Evolutionary conservation across 345 rosid genomes (phyloP), one percentile per base, ranked within the genome.

Genomic region (Excoecaria agallocha): DNA sequence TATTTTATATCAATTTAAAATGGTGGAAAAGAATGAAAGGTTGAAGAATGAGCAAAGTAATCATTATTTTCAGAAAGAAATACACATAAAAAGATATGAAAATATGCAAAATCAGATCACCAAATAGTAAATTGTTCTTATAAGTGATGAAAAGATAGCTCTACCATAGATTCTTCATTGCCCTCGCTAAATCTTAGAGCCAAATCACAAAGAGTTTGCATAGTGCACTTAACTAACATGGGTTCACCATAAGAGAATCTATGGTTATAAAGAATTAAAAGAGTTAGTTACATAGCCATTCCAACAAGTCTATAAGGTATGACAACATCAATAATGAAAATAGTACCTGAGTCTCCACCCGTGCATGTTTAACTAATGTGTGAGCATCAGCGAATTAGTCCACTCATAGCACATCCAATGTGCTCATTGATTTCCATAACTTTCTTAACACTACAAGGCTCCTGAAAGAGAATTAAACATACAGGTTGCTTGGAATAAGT

Each of bases 401-500:
- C 99, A 62, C 99, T 95, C 99, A 95, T 95, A 54, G 99, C 99
- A 88, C 97, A 95, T 55, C 99, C 99, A 58, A 95, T 93, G 79
- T 93, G 98, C 57, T 87, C 88, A 80, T 94, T 97, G 73, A 94
- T 94, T 82, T 92, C 98, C 98, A 94, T 94, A 22, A 94, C 93
- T 76, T 94, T 94, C 78, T 94, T 97, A 65, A 94, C 97, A 69
- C 98, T 94, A 75, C 96, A 89, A 50, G 98, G 98, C 82, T 95
- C 98, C 99, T 94, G 85, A 55, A 73, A 78, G 66, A 54, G 38
- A 68, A 71, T 64, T 20, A 25, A 56, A 46, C 37, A 41, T 20
- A 59, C 12, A 73, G 52, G 22, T 76, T 6, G 20, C 37, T 41
- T 0, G 2, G 8, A 66, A 69, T 13, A 57, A 74, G 54, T 55